Evolutionary conservation across 1,139 yeast genomes (phyloP), one percentile per base, ranked within the genome.

Genomic region (Saccharomyces hybrid): DNA sequence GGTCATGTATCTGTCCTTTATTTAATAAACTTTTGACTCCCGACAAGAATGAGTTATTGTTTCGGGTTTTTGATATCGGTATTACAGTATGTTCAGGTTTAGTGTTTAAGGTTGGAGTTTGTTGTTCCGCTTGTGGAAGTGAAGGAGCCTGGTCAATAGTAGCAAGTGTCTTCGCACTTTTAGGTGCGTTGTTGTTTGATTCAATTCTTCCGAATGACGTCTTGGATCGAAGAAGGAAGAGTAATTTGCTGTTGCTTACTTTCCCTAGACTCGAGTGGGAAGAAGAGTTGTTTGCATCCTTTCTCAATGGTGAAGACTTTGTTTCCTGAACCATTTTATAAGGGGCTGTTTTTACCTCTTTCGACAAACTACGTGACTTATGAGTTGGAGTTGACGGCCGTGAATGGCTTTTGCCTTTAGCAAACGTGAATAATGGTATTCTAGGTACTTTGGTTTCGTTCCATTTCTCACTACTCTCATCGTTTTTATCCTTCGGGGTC

Each of bases 221-320:
- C 26, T 50, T 50, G n/a, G 52, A 50, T 44, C 52, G 49, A 16
- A 50, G 52, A 13, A 50, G 30, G 14, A 42, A 42, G 11, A 50
- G 48, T 27, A 50, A 16, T 28, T 20, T 44, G 26, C 30, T 27
- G 14, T 50, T 31, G 23, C 32, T 48, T 16, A 48, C 9, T 16
- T 48, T 48, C 20, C 16, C 44, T 11, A 30, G 41, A 32, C 16
- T 32, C 8, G 50, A 16, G n/a, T 38, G 44, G 6, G 44, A 38
- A 38, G 11, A 38, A 20, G 44, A 38, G 13, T 38, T 11, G 11
- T 16, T 9, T 1, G 9, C 11, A 16, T 38, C 11, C 25, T 8
- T 38, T 16, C 13, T 38, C 25, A 38, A 16, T 38, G 44, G 44
- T 16, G 44, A 38, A 13, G 44, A 38, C 1, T 38, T 38, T 9